Evolutionary conservation across 352 stramenopile genomes (phyloP), one percentile per base, ranked within the genome.

Genomic region (Pythium utonaiense): DNA sequence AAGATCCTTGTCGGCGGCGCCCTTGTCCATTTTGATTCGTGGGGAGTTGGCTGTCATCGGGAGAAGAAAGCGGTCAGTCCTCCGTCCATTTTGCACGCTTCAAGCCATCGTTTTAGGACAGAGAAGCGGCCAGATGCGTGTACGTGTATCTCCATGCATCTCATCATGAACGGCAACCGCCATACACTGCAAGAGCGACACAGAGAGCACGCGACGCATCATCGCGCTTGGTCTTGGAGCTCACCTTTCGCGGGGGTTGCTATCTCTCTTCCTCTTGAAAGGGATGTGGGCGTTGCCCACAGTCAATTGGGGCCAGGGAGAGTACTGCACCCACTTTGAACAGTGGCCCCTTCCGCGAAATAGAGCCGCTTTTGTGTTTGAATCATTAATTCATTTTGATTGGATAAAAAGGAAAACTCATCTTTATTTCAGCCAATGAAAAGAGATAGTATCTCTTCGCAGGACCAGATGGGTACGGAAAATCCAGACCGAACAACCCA

Each of bases 1-100:
- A 31, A 95, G 71, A 53, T 89, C 82, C 63, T 86, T 85, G 60
- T 89, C 84, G 48, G 82, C 72, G 54, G 71, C 53, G 44, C 83
- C 69, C 68, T 82, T 82, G 57, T 89, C 70, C 62, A 69, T 60
- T 28, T 31, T 50, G 22, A 50, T 31, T n/a, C 24, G 21, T 50
- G 19, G 41, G 36, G 36, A 44, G 13, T 44, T 50, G 42, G 12
- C 42, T 50, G 9, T 50, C 3, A 7, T 24, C 34, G 6, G 10
- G 27, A 13, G 14, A 27, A 58, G 25, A 60, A 36, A 10, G 4
- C 16, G 40, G 30, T 38, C 28, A 51, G 40, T 19, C 13, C 3
- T 36, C 9, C 16, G 13, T 28, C 53, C 31, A 52, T 40, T 30
- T 21, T 14, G 48, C 6, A 25, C 2, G 42, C 42, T 9, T 19